Evolutionary conservation across 116 monocot genomes (phyloP).

Genomic region (Dioscorea cayenensis): DNA sequence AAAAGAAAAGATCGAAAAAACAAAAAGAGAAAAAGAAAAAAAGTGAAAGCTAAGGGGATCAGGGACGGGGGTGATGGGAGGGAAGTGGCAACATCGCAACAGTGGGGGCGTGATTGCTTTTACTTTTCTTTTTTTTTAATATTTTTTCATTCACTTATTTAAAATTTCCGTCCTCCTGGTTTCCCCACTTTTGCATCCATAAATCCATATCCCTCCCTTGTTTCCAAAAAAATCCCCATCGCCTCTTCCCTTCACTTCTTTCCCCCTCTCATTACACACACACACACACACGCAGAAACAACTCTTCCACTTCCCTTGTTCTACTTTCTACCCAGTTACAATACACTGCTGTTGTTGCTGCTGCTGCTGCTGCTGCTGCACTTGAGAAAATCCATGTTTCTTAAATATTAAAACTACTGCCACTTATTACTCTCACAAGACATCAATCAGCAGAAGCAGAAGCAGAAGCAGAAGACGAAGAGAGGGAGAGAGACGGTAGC

Average conservation of each 20-base stretch:
- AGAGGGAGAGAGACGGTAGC: neutral
- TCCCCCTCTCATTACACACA: neutral
- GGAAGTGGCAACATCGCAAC: neutral
- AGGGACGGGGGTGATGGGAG: neutral
- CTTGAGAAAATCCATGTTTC: neutral
- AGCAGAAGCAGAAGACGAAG: neutral
- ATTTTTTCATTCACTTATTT: neutral
- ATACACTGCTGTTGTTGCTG: neutral
- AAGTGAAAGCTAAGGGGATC: neutral
- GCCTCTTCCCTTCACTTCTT: neutral
- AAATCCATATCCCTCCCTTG: neutral
- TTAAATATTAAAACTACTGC: neutral
- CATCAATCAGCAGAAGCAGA: no score
- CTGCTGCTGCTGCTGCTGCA: neutral
- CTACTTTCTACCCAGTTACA: neutral
- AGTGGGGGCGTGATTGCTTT: slow-evolving; percentile 4
- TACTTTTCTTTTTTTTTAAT: neutral
- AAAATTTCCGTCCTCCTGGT: no score
- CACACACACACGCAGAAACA: neutral
- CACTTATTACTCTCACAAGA: no score
- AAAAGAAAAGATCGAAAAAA: neutral
- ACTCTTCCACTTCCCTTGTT: neutral
- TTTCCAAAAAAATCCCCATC: neutral
- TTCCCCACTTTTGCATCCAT: neutral
- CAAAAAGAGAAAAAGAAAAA: no score